Percentiles rank a stretch among this genome's conserved stretches.
Evolutionary conservation across 495 filamentous ascomycete genomes (phyloP).

Genomic region (Aspergillus kassunensis): DNA sequence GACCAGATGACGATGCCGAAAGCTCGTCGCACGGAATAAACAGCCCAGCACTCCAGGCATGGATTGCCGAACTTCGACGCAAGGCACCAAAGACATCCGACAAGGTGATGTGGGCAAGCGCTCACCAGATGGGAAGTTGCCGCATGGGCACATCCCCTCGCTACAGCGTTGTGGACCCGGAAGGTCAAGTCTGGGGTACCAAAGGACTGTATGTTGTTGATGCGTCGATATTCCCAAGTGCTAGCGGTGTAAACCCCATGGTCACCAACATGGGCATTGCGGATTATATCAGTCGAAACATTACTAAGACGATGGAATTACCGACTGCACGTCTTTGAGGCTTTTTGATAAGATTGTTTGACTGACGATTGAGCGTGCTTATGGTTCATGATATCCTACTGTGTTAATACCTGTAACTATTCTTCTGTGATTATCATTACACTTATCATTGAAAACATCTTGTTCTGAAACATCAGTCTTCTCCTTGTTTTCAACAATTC

Average conservation of each 20-base stretch:
- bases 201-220: constrained; percentile 75
- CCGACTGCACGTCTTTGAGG: constrained; percentile 13
- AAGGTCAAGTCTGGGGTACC: constrained; percentile 73
- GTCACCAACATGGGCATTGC: constrained; percentile 84
- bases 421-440: constrained; percentile 6
- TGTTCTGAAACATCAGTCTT: no score
- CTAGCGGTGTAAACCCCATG: constrained; percentile 93
- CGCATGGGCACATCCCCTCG: constrained; percentile 63
- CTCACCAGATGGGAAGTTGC: constrained; percentile 92
- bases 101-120: constrained; percentile 51
- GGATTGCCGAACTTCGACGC: constrained; percentile 61
- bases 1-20: constrained; percentile 32
- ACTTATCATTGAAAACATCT: not conserved
- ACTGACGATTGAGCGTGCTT: not conserved
- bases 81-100: constrained; percentile 46
- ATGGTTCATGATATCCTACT: constrained; percentile 1
- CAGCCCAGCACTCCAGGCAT: constrained; percentile 60
- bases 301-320: constrained; percentile 28
- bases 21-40: constrained; percentile 54
- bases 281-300: constrained; percentile 40
- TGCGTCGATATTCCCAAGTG: constrained; percentile 84
- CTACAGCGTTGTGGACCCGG: constrained; percentile 69
- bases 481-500: no score
- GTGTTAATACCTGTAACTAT: constrained; percentile 6
- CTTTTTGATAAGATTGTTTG: not conserved